phyloP scores from a whole-genome alignment of 2,329 filamentous ascomycete species.

The Talaromyces sp. region DNA sequence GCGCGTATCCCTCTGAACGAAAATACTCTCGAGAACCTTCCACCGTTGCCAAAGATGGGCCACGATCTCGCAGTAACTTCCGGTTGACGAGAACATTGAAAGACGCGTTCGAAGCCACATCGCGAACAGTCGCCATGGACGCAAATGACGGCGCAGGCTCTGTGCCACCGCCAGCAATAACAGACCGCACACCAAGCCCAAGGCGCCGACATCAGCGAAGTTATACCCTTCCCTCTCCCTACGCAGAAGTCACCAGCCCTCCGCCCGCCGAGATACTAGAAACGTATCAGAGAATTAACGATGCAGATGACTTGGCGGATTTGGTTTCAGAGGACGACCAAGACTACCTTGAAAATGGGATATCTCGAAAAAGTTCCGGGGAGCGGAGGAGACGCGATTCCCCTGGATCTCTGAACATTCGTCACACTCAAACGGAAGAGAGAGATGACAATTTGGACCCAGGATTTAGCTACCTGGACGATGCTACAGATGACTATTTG shows the following conservation, averaged over 20 bases:
- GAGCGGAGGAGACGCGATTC: slow-evolving; percentile 23
- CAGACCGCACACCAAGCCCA: slow-evolving; percentile 29
- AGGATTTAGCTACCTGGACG: slow-evolving; percentile 32
- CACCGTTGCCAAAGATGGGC: slow-evolving; percentile 25
- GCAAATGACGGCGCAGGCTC: slow-evolving; percentile 19
- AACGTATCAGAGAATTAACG: slow-evolving; percentile 36
- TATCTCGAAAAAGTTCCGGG: slow-evolving; percentile 15
- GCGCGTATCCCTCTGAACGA: slow-evolving; percentile 20
- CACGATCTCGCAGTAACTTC: slow-evolving; percentile 29
- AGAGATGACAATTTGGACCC: slow-evolving; percentile 21
- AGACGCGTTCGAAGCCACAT: slow-evolving; percentile 36
- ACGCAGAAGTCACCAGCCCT: slow-evolving; percentile 28
- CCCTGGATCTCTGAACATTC: slow-evolving; percentile 18
- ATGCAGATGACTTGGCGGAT: slow-evolving; percentile 33
- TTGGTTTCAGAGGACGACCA: slow-evolving; percentile 31
- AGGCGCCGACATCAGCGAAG: slow-evolving; percentile 22
- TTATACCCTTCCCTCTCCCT: slow-evolving; percentile 26
- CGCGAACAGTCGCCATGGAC: slow-evolving; percentile 25
- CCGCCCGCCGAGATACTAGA: slow-evolving; percentile 37
- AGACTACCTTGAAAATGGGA: slow-evolving; percentile 3
- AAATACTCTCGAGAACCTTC: slow-evolving; percentile 27
- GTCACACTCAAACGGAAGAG: slow-evolving; percentile 11
- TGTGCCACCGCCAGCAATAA: slow-evolving; percentile 4
- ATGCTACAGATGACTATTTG: slow-evolving; percentile 29
- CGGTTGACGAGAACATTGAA: slow-evolving; percentile 35